Evolutionary conservation across 176 grass and related monocot genomes (phyloP).

Genomic region (Saccharum officinarum): DNA sequence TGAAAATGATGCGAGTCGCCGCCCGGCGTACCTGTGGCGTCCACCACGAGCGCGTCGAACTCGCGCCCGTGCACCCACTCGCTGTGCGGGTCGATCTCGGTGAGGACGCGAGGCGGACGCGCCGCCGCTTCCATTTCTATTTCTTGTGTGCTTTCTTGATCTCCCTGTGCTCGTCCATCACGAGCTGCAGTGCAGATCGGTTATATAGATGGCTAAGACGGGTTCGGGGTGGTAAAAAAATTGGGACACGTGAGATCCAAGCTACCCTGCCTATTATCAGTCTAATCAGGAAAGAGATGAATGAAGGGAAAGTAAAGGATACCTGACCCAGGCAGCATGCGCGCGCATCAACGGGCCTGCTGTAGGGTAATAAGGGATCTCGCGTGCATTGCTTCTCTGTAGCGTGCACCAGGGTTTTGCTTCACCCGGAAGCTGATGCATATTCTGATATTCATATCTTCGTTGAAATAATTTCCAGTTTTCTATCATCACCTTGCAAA

Average conservation of each 20-base stretch:
- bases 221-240: neutral
- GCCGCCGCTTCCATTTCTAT: constrained; percentile 37
- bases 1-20: too few species aligned
- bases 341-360: neutral
- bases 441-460: neutral
- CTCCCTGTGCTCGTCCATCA: neutral
- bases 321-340: constrained; percentile 14
- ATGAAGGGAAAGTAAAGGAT: constrained; percentile 35
- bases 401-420: neutral
- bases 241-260: constrained; percentile 28
- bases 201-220: neutral
- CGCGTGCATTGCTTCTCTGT: neutral
- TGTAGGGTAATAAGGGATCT: neutral
- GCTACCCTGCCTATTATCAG: neutral
- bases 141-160: neutral
- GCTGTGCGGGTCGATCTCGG: constrained; percentile 50
- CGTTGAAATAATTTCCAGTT: neutral
- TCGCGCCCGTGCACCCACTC: constrained; percentile 51
- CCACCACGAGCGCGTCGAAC: constrained; percentile 53
- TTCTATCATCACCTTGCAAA: neutral
- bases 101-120: constrained; percentile 21
- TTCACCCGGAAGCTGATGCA: constrained; percentile 6
- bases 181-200: neutral
- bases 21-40: constrained; percentile 38
- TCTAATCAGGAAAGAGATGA: neutral